Percentiles rank a stretch among this genome's conserved stretches.
Evolutionary conservation across 2,329 filamentous ascomycete genomes (phyloP).

Genomic region (Phyllosticta citriasiana): DNA sequence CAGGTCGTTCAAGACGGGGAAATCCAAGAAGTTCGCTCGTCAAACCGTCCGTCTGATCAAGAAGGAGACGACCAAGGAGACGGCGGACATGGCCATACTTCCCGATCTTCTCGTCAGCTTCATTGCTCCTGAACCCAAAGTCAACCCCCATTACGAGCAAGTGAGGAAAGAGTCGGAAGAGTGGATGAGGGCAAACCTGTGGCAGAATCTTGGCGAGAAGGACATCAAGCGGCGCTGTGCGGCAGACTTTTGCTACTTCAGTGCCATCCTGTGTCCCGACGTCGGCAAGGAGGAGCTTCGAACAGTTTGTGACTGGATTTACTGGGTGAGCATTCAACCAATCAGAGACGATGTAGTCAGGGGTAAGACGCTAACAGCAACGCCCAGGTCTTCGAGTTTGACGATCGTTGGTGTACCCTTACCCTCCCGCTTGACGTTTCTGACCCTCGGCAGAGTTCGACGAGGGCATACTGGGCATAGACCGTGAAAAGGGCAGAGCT

Average conservation of each 20-base stretch:
- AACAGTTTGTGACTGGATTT: slow-evolving; percentile 8
- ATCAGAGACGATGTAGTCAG: background rate
- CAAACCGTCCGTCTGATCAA: background rate
- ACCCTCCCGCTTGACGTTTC: background rate
- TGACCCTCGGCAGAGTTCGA: slow-evolving; percentile 8
- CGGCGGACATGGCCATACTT: slow-evolving; percentile 1
- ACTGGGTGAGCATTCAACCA: background rate
- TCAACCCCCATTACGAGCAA: slow-evolving; percentile 8
- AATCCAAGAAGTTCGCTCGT: background rate
- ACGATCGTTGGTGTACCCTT: slow-evolving; percentile 4
- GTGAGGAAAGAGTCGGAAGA: slow-evolving; percentile 8
- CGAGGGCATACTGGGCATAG: slow-evolving; percentile 5
- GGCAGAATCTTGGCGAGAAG: slow-evolving; percentile 1
- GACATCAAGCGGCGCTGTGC: slow-evolving; percentile 7
- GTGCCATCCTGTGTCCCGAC: slow-evolving; percentile 7
- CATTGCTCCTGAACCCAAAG: slow-evolving; percentile 9
- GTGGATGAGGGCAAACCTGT: slow-evolving; percentile 6
- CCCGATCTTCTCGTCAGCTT: slow-evolving; percentile 9
- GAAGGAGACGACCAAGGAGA: background rate
- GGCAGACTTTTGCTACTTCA: slow-evolving; percentile 10
- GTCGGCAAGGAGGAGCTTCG: slow-evolving; percentile 5
- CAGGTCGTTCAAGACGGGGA: background rate
- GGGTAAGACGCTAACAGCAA: background rate
- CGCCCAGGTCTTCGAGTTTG: slow-evolving; percentile 10
- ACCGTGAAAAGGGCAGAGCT: slow-evolving; percentile 5